These are phyloP conservation scores for Tritrichomonas foetus DNA, from an alignment of 208 protist species.

Conservation along the genomic window DNA sequence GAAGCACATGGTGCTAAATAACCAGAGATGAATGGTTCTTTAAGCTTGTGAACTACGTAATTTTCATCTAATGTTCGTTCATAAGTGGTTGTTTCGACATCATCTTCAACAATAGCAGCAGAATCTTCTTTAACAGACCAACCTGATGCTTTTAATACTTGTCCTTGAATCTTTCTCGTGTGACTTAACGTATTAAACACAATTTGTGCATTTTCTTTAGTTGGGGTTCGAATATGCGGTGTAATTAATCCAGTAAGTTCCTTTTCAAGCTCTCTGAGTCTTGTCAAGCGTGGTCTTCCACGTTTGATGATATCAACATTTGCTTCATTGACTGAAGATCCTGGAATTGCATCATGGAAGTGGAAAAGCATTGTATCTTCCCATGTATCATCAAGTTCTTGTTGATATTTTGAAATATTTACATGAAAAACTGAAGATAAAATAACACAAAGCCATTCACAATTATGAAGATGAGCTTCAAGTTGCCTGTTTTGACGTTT, in stretches of 20 bases:
- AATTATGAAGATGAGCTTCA: not conserved
- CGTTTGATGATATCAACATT: not conserved
- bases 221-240: not conserved
- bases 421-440: not conserved
- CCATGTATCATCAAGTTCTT: not conserved
- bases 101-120: not conserved
- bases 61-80: not conserved
- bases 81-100: not conserved
- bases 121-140: not conserved
- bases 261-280: not conserved
- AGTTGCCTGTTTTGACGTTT: constrained; percentile 18
- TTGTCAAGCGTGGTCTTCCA: not conserved
- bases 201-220: not conserved
- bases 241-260: not conserved
- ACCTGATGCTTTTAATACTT: not conserved
- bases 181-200: not conserved
- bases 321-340: not conserved
- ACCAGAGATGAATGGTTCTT: not conserved
- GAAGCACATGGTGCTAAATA: not conserved
- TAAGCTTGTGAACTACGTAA: not conserved
- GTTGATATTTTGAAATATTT: not conserved
- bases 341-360: constrained; percentile 34
- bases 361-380: not conserved
- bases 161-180: not conserved
- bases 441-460: not conserved